Base-by-base conservation (phyloP, 1,284 basidiomycete species). In the Sutorius eximius region DNA sequence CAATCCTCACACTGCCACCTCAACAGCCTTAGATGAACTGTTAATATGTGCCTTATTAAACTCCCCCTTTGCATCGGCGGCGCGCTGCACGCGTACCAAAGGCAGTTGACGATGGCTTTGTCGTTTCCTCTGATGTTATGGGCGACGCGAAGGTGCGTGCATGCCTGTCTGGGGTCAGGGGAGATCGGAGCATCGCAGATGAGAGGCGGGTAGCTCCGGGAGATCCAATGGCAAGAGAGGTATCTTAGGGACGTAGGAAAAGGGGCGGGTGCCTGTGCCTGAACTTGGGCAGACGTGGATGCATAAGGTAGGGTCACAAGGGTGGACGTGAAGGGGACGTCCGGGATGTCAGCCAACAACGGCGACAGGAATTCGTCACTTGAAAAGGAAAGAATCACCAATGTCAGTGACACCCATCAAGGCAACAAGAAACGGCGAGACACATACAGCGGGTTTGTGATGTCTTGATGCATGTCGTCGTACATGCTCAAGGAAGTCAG, bases 61-160 rank as follows among this genome's bases (percentile, higher is more conserved):
- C 65, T 64, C 0, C 62, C 65, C 10, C 63, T 52, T 16, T 64
- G 63, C 62, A 64, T 64, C 3, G 55, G 63, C 1, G 51, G 41
- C 5, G 55, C 55, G 1, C 13, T 22, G 32, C 62, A 64, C 10
- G 5, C 48, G 6, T 51, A 7, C 62, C 62, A 64, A 1, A 13
- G 34, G 15, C 62, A 64, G 7, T 6, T 1, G 11, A 50, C 46
- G 9, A 32, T 40, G 20, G 3, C 53, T 32, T 55, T 64, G 13
- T 64, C 65, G n/a, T 55, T 65, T 1, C 62, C 62, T 4, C 65
- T 51, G 16, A 64, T 5, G 12, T 46, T 18, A 16, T 64, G 62
- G 3, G 9, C 52, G 5, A 36, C 18, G 1, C 65, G 63, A 43
- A 66, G 53, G 27, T 64, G 62, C 1, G 38, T 3, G 8, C 58